These are phyloP conservation scores for Lichtheimia hyalospora DNA, from an alignment of 371 early-diverging fungal genomes.

Conservation along the genomic window DNA sequence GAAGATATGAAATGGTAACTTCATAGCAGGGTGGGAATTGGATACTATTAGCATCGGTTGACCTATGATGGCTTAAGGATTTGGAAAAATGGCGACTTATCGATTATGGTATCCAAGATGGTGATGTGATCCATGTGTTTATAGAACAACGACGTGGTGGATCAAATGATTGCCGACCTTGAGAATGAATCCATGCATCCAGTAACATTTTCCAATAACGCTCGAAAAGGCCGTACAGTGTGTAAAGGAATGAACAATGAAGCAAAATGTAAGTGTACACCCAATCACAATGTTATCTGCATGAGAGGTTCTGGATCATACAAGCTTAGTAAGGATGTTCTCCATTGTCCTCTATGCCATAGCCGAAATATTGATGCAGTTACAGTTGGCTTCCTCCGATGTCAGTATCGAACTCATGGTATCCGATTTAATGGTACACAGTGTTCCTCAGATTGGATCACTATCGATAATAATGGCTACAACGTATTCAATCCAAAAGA, in stretches of 20 bases:
- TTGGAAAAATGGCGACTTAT: constrained; percentile 83
- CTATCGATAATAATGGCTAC: not conserved
- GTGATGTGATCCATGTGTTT: constrained; percentile 93
- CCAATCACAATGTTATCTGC: not conserved
- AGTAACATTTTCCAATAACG: not conserved
- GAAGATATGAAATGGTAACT: constrained; percentile 69
- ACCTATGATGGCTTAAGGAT: constrained; percentile 98
- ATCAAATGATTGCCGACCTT: not conserved
- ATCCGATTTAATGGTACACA: not conserved
- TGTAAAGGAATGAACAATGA: not conserved
- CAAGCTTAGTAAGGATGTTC: not conserved
- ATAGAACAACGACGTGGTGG: constrained; percentile 75
- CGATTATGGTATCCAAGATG: constrained; percentile 83
- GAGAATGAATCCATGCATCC: not conserved
- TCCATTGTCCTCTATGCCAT: not conserved
- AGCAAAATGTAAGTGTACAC: not conserved
- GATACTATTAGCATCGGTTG: constrained; percentile 98
- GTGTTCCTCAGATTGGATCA: not conserved
- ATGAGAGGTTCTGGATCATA: not conserved
- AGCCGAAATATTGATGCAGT: not conserved
- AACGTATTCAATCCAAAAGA: not conserved
- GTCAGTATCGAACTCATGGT: constrained; percentile 4
- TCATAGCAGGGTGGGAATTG: constrained; percentile 57
- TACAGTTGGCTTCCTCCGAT: not conserved
- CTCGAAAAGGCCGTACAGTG: not conserved